phyloP scores from a whole-genome alignment of 768 basidiomycete species.

The Leccinellum luteum region DNA sequence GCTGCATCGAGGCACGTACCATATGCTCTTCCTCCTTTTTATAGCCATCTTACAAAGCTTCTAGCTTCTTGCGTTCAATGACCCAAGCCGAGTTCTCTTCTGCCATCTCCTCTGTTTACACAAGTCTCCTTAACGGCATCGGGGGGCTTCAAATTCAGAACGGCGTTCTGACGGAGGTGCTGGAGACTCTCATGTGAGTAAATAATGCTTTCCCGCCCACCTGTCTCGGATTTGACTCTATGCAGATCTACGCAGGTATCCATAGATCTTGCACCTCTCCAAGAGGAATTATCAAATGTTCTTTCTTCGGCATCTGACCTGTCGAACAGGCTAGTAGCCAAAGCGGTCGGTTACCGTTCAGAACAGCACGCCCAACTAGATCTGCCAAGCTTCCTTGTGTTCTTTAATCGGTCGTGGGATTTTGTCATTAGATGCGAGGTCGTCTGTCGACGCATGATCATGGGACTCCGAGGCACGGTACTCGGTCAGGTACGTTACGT shows the following conservation, averaged over 20 bases:
- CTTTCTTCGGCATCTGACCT: constrained; percentile 81
- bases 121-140: constrained; percentile 59
- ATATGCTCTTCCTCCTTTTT: constrained; percentile 3
- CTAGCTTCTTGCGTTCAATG: constrained; percentile 62
- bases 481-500: constrained; percentile 65
- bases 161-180: constrained; percentile 51
- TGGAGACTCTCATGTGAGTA: constrained; percentile 48
- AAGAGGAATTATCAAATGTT: constrained; percentile 73
- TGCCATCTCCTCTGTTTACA: constrained; percentile 61
- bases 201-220: background rate
- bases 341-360: constrained; percentile 69
- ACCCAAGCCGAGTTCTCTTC: constrained; percentile 64
- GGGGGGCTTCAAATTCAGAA: constrained; percentile 66
- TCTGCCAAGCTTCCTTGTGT: constrained; percentile 68
- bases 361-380: constrained; percentile 77
- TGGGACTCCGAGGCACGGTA: constrained; percentile 82
- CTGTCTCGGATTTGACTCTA: constrained; percentile 1
- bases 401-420: constrained; percentile 85
- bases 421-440: constrained; percentile 90
- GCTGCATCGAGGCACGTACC: constrained; percentile 23
- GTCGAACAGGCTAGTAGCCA: constrained; percentile 78
- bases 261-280: constrained; percentile 43
- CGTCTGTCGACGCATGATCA: constrained; percentile 87
- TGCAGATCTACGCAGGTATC: constrained; percentile 39
- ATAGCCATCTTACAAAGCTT: constrained; percentile 33